Conservation (phyloP, 2,329 filamentous ascomycete genomes). For the Ophiocordyceps camponoti-floridani region DNA sequence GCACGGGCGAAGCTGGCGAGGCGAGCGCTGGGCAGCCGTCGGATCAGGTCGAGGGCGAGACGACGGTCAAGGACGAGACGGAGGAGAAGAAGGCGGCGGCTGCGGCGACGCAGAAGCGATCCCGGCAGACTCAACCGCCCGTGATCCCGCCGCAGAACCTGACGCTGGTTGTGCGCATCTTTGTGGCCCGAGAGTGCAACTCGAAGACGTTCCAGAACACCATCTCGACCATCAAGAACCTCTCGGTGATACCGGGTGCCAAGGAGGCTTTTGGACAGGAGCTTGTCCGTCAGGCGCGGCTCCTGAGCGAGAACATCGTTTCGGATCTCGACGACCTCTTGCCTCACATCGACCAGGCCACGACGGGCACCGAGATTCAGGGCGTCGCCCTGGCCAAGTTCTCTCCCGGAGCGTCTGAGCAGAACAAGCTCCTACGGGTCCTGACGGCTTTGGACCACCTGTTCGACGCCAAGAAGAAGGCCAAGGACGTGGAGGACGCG, state of each 20-base stretch:
- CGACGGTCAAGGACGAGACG: conserved; percentile 10
- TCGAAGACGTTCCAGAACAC: conserved; percentile 97
- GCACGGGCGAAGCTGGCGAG: conserved; percentile 5
- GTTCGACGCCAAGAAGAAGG: conserved; percentile 64
- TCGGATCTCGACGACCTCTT: conserved; percentile 70
- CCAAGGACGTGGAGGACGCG: conserved; percentile 28
- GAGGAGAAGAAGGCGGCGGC: conserved; percentile 20
- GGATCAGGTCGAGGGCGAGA: conserved; percentile 7
- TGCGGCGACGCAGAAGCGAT: conserved; percentile 25
- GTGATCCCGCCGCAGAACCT: conserved; percentile 79
- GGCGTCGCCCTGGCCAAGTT: conserved; percentile 88
- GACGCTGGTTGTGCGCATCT: conserved; percentile 86
- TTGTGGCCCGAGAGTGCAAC: conserved; percentile 89
- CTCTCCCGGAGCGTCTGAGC: conserved; percentile 86
- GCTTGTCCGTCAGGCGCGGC: conserved; percentile 71
- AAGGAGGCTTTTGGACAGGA: conserved; percentile 87
- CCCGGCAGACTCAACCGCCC: conserved; percentile 55
- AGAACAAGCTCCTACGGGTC: conserved; percentile 85
- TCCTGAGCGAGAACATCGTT: conserved; percentile 70
- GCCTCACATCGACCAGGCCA: conserved; percentile 70
- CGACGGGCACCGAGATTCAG: conserved; percentile 85
- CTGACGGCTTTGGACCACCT: conserved; percentile 89
- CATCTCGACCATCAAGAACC: conserved; percentile 93
- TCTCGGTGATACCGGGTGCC: conserved; percentile 80
- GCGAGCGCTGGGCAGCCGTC: conserved; percentile 6